Evolutionary conservation across 805 yeast species (phyloP).

Genomic region (Metschnikowia reukaufii): DNA sequence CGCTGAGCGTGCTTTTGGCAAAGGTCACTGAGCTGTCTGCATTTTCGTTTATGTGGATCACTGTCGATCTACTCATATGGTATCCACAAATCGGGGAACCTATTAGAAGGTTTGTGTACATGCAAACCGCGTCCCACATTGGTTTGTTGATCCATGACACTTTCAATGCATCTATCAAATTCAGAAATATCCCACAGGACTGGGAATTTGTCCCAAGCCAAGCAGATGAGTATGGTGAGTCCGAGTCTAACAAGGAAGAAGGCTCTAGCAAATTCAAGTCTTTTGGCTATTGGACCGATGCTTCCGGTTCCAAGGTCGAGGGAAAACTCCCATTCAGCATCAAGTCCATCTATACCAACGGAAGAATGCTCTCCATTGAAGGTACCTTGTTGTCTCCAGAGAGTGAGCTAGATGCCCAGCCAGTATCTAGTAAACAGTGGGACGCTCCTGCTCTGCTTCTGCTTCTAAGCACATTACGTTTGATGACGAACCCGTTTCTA

Average conservation of each 20-base stretch:
- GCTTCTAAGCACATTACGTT: conserved; percentile 20
- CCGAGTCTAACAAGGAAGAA: conserved; percentile 21
- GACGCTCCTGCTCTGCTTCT: conserved; percentile 4
- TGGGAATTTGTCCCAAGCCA: conserved; percentile 87
- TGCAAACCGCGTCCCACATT: conserved; percentile 94
- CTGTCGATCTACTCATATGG: conserved; percentile 85
- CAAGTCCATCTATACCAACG: conserved; percentile 69
- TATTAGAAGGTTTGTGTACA: conserved; percentile 82
- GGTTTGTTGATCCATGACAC: conserved; percentile 90
- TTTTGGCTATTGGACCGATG: conserved; percentile 88
- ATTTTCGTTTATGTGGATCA: conserved; percentile 83
- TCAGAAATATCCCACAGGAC: conserved; percentile 75
- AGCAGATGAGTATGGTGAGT: conserved; percentile 51
- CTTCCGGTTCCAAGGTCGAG: conserved; percentile 67
- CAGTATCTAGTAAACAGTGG: conserved; percentile 44
- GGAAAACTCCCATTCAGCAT: conserved; percentile 80
- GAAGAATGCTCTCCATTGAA: conserved; percentile 80
- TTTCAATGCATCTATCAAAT: conserved; percentile 89
- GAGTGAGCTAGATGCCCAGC: conserved; percentile 52
- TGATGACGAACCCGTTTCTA: conserved; percentile 16
- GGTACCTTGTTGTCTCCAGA: conserved; percentile 77
- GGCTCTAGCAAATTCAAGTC: conserved; percentile 43
- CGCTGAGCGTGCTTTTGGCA: conserved; percentile 52
- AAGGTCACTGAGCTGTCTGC: conserved; percentile 78
- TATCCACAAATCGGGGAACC: conserved; percentile 84